Base-by-base conservation (phyloP, 257 asterid species). In the Fraxinus cuspidata region DNA sequence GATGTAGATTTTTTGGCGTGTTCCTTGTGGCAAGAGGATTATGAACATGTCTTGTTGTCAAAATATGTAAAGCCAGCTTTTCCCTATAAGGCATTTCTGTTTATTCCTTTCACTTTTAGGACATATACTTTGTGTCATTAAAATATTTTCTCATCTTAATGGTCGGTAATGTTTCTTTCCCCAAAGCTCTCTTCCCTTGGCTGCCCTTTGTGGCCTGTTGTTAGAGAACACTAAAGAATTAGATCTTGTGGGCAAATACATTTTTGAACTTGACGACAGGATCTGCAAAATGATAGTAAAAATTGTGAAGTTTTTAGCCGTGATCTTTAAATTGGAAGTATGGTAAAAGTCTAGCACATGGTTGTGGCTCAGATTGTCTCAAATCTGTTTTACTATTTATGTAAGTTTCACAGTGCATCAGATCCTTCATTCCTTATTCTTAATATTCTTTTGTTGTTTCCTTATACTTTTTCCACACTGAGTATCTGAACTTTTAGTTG, bases 11-110 rank as follows among this genome's bases (percentile, higher is more conserved):
- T 44, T 73, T 37, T 73, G 35, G 32, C 76, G 10, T 74, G 29
- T n/a, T 58, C 37, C 73, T 15, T 42, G 7, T 23, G 66, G 53
- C 40, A 15, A 65, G 70, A 68, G 74, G 8, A 64, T 40, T 44
- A 16, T 34, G 60, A 42, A 29, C 13, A 7, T 65, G 23, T 16
- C 51, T 68, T 60, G 35, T 69, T 72, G 76, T 78, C 64, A 74
- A 38, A 42, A 16, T 75, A 32, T 6, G 35, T 65, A 40, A 27
- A 34, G 42, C 80, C 65, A 21, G 31, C 31, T 2, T 60, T 60
- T 60, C 25, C 67, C 5, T 5, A 60, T 10, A 3, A 60, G 29
- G 25, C 40, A 37, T 19, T 23, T 34, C 40, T 68, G 38, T 32
- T 38, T 27, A 35, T 71, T 7, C 15, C 15, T 27, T 71, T 40